Conservation (phyloP, 331 rosid species). For the Erythrophleum ivorense region DNA sequence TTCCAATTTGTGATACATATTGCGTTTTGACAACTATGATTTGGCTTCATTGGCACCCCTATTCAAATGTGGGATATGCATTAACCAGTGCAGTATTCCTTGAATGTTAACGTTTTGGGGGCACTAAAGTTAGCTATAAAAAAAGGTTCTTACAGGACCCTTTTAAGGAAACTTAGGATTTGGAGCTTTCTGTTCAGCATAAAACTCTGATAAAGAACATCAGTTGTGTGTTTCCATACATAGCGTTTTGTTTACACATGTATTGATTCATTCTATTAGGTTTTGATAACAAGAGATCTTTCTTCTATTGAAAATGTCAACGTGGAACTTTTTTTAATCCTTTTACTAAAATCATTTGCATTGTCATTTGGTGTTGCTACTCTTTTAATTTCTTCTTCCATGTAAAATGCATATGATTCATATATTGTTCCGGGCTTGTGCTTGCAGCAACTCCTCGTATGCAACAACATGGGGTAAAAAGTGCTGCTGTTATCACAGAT, state of each 20-base stretch:
- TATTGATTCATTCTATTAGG: background rate
- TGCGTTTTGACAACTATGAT: background rate
- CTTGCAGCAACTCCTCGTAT: slow-evolving; percentile 68
- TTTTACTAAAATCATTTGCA: slow-evolving; percentile 7
- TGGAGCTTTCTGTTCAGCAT: slow-evolving; percentile 2
- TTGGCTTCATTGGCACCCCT: background rate
- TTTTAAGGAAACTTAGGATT: background rate
- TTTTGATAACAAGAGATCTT: background rate
- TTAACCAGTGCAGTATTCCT: background rate
- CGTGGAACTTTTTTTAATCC: background rate
- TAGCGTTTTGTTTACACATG: background rate
- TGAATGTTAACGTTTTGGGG: slow-evolving; percentile 9
- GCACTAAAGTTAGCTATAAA: background rate
- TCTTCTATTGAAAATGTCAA: slow-evolving; percentile 1
- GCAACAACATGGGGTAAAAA: slow-evolving; percentile 83
- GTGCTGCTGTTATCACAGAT: slow-evolving; percentile 63
- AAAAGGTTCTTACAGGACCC: background rate
- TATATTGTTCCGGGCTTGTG: slow-evolving; percentile 31
- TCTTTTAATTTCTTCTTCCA: background rate
- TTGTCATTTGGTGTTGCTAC: background rate
- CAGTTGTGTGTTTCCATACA: background rate
- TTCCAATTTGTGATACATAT: too few species aligned
- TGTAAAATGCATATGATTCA: background rate
- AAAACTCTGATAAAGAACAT: background rate
- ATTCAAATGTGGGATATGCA: slow-evolving; percentile 16